Evolutionary conservation across 805 yeast genomes (phyloP), one percentile per base, ranked within the genome.

Genomic region (Candida stauntonica): DNA sequence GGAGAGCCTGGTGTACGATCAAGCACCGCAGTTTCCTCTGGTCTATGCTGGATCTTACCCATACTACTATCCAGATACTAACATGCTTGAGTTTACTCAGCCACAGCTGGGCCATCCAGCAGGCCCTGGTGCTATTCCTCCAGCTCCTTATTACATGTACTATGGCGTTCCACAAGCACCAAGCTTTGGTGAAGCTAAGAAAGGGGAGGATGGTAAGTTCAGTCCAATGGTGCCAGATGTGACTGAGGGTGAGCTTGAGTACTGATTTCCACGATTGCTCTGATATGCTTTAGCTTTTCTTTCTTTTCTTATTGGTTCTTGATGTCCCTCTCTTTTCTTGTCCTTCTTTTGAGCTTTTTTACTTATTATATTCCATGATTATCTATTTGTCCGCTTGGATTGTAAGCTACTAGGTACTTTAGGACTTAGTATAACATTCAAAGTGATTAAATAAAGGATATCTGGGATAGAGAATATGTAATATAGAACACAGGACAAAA

Each of bases 141-240:
- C 55, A n/a, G 54, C 58, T 11, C 61, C 61, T 28, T 54, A 51
- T 31, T 58, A 55, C 38, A 55, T 52, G 60, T 57, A 57, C 32
- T 57, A 53, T 34, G 43, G 54, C 14, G 48, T 54, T 33, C 54
- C 60, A 14, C 54, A 47, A 23, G 44, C 47, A 4, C 45, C 52
- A 17, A 42, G 27, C 11, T 41, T 41, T 33, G 31, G 17, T n/a
- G 47, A 42, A 11, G 9, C 34, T 15, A 44, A 44, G 30, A 38
- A 29, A 15, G 30, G 35, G 26, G 43, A 31, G 3, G 34, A 17
- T 20, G 33, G 23, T 26, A 31, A 15, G 7, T 37, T 31, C 20
- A 40, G 31, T 3, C 9, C 23, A 14, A 5, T 21, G 18, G 39
- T 20, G 16, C 32, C 29, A 17, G 26, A 16, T 14, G 20, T 26